phyloP scores from a whole-genome alignment of 163 green algal genomes.

The Scenedesmus sp. region DNA sequence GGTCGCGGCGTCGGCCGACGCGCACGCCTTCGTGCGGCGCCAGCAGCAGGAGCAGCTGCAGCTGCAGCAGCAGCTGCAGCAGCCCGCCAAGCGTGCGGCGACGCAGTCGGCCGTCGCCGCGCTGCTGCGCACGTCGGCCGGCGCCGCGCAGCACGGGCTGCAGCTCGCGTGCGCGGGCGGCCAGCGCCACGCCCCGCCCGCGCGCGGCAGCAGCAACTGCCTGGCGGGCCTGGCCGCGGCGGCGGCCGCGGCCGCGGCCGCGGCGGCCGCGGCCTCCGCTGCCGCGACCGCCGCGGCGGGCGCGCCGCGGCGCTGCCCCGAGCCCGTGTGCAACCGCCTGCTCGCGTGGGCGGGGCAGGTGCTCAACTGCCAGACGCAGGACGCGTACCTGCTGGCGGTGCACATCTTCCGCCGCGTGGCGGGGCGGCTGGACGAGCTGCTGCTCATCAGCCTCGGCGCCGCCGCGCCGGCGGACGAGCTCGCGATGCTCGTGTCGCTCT shows the following conservation, averaged over 20 bases:
- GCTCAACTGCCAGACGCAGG: slow-evolving; percentile 15
- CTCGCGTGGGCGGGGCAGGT: slow-evolving; percentile 30
- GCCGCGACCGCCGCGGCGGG: background rate
- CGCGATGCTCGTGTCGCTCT: slow-evolving; percentile 32
- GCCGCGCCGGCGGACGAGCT: background rate
- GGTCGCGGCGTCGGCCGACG: too few species aligned
- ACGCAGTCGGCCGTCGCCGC: slow-evolving; percentile 3
- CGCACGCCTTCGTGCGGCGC: background rate
- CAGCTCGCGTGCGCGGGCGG: too few species aligned
- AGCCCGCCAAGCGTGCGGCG: slow-evolving; percentile 25
- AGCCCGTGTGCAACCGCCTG: background rate
- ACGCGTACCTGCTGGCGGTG: slow-evolving; percentile 28
- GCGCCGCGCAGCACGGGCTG: too few species aligned
- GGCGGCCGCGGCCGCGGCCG: background rate
- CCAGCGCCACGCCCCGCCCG: background rate
- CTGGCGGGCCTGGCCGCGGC: background rate
- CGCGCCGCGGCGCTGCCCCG: background rate
- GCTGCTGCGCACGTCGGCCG: background rate
- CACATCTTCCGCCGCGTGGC: slow-evolving; percentile 10
- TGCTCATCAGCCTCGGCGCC: slow-evolving; percentile 33
- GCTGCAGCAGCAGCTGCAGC: background rate
- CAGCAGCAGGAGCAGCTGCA: slow-evolving; percentile 40
- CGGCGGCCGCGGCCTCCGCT: background rate
- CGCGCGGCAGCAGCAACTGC: background rate
- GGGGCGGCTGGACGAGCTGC: slow-evolving; percentile 33